Percentiles rank a stretch among this genome's conserved stretches.
Evolutionary conservation across 805 yeast genomes (phyloP).

Genomic region (Vanderwaltozyma polyspora): DNA sequence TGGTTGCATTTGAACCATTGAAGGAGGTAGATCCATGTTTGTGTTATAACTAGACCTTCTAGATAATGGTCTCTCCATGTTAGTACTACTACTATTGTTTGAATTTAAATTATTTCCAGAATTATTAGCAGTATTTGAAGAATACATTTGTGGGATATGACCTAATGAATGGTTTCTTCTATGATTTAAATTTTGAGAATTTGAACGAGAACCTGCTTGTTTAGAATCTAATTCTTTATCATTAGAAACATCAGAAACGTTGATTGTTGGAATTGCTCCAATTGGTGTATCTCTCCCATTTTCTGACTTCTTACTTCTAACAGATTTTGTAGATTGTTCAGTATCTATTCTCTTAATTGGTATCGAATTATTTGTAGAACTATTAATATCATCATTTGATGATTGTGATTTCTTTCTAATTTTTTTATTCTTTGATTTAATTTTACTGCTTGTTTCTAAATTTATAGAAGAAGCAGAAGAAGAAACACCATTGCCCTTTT

Average conservation of each 20-base stretch:
- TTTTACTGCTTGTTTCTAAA: constrained; percentile 1
- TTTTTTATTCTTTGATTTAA: background rate
- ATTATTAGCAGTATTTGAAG: background rate
- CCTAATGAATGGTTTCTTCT: constrained; percentile 3
- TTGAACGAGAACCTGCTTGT: background rate
- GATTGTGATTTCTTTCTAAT: background rate
- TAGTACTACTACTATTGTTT: background rate
- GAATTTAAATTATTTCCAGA: background rate
- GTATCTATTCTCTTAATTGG: constrained; percentile 2
- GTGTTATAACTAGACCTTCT: constrained; percentile 25
- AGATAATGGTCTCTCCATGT: constrained; percentile 1
- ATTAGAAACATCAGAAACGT: constrained; percentile 21
- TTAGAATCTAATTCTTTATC: background rate
- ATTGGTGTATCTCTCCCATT: constrained; percentile 17
- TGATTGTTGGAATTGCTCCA: constrained; percentile 41
- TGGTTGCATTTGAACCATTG: constrained; percentile 61
- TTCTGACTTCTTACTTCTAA: constrained; percentile 15
- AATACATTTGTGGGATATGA: background rate
- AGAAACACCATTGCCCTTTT: background rate
- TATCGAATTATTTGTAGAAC: background rate
- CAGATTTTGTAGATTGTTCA: constrained; percentile 6
- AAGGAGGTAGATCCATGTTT: constrained; percentile 42
- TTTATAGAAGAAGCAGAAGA: constrained; percentile 1
- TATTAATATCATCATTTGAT: background rate
- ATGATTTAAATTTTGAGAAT: background rate